Percentiles rank a stretch among this genome's conserved stretches.
Conservation (phyloP, 495 filamentous ascomycete genomes). For the Hypoxylon intermedium region DNA sequence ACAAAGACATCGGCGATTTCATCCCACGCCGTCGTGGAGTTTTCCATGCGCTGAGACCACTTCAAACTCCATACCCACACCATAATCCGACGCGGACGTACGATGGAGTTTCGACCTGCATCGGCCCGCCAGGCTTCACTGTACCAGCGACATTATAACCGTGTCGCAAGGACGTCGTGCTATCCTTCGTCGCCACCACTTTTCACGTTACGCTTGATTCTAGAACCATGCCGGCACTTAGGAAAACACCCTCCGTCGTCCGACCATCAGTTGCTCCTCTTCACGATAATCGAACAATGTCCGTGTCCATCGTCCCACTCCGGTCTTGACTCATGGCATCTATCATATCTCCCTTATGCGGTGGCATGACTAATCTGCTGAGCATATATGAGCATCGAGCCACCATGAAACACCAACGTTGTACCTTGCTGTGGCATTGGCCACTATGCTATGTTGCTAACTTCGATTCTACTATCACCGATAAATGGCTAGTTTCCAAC, state of each 20-base stretch:
- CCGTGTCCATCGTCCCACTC: not conserved
- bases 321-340: not conserved
- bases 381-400: slow-evolving; percentile 15
- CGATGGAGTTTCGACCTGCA: not conserved
- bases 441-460: no score
- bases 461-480: no score
- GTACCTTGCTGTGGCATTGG: not conserved
- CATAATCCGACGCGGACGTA: not conserved
- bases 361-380: slow-evolving; percentile 16
- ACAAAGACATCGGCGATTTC: slow-evolving; percentile 10
- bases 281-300: slow-evolving; percentile 1
- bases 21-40: slow-evolving; percentile 21
- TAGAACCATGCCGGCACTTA: slow-evolving; percentile 24
- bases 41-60: slow-evolving; percentile 9
- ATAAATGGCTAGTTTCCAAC: no score
- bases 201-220: slow-evolving; percentile 5
- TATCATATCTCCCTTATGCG: not conserved
- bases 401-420: slow-evolving; percentile 7
- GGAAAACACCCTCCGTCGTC: slow-evolving; percentile 11
- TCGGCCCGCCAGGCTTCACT: not conserved
- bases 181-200: not conserved
- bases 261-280: slow-evolving; percentile 7
- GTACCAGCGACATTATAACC: not conserved
- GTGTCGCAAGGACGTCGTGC: slow-evolving; percentile 6
- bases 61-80: slow-evolving; percentile 4